Percentiles rank a stretch among this genome's conserved stretches.
Conservation (phyloP, 768 basidiomycete species). For the Hygrophoropsis aurantiaca region DNA sequence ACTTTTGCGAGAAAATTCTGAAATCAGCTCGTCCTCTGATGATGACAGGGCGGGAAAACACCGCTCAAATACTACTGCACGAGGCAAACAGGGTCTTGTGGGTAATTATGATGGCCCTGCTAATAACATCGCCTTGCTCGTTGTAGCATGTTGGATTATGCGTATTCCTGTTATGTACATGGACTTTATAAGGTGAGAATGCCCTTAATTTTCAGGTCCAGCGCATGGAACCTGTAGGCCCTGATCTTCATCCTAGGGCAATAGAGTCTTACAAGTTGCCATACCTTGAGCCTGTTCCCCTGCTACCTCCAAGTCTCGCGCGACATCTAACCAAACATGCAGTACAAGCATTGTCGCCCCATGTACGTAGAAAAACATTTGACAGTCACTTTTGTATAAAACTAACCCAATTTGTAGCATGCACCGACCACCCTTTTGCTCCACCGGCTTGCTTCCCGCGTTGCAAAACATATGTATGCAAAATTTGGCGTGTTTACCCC, state of each 20-base stretch:
- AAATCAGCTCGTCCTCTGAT: constrained; percentile 23
- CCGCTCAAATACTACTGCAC: not conserved
- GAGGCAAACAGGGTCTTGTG: constrained; percentile 16
- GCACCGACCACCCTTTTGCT: constrained; percentile 58
- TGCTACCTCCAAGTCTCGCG: constrained; percentile 61
- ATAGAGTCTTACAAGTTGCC: constrained; percentile 78
- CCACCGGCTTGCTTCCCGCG: constrained; percentile 59
- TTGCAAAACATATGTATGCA: constrained; percentile 57
- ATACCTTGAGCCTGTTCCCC: constrained; percentile 70
- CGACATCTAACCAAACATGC: constrained; percentile 74
- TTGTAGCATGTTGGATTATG: constrained; percentile 78
- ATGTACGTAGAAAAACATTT: constrained; percentile 55
- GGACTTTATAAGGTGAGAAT: constrained; percentile 69
- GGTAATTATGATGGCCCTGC: constrained; percentile 39
- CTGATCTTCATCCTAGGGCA: constrained; percentile 43
- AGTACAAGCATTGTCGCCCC: constrained; percentile 65
- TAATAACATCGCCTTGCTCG: constrained; percentile 64
- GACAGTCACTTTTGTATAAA: constrained; percentile 10
- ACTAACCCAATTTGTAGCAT: constrained; percentile 42
- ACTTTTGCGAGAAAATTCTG: constrained; percentile 40
- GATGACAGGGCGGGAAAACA: constrained; percentile 7
- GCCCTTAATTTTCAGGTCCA: not conserved
- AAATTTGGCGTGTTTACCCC: constrained; percentile 64
- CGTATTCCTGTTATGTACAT: constrained; percentile 73
- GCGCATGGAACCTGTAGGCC: not conserved